These are phyloP conservation scores for Pigoraptor vietnamica DNA, from an alignment of 78 protist genomes.

Conservation along the genomic window DNA sequence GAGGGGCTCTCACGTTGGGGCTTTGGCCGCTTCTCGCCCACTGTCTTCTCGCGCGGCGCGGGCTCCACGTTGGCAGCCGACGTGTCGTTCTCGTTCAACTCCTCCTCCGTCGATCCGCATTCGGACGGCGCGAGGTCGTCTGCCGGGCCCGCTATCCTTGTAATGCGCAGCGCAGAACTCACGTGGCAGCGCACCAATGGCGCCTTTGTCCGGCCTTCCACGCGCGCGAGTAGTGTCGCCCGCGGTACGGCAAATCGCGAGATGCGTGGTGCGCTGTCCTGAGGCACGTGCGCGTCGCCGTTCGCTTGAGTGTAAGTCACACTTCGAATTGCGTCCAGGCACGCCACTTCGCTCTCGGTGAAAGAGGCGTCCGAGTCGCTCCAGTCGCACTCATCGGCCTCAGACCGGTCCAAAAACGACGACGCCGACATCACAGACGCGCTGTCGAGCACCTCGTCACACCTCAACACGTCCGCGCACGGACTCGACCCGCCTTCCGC, in stretches of 20 bases:
- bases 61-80: neutral
- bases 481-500: neutral
- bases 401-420: neutral
- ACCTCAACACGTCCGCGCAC: neutral
- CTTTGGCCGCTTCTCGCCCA: neutral
- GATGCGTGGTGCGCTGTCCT: neutral
- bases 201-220: neutral
- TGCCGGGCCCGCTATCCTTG: neutral
- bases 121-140: neutral
- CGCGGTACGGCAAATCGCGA: neutral
- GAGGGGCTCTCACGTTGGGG: no score
- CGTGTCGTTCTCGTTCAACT: neutral
- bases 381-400: neutral
- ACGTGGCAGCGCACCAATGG: neutral
- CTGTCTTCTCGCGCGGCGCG: neutral
- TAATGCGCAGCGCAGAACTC: neutral
- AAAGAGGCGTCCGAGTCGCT: neutral
- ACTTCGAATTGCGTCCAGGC: neutral
- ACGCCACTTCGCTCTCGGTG: neutral
- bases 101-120: neutral
- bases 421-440: neutral
- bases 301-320: neutral
- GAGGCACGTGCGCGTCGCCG: neutral
- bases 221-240: neutral
- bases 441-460: neutral